phyloP scores from a whole-genome alignment of 139 green algal genomes.

The Picocystis salinarum region DNA sequence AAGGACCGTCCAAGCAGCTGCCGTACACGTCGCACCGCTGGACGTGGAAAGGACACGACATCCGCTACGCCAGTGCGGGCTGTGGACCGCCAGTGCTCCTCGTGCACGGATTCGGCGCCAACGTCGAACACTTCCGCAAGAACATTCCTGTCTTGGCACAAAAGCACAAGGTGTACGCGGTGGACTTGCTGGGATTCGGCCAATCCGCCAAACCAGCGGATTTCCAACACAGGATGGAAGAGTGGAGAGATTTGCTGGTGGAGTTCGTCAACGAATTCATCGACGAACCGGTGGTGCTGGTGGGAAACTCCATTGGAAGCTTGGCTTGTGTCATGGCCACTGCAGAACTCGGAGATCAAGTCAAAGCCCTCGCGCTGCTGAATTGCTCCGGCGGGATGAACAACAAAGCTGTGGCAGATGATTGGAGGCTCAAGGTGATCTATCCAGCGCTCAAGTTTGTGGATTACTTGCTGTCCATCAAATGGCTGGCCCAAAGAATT shows the following conservation, averaged over 20 bases:
- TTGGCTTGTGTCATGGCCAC: constrained; percentile 40
- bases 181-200: constrained; percentile 68
- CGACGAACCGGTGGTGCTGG: constrained; percentile 47
- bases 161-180: constrained; percentile 49
- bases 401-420: constrained; percentile 55
- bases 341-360: constrained; percentile 6
- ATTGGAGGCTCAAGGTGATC: constrained; percentile 61
- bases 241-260: constrained; percentile 53
- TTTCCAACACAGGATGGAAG: constrained; percentile 6
- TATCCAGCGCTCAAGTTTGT: constrained; percentile 67
- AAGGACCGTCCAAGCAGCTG: no score
- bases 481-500: constrained; percentile 30
- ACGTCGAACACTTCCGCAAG: constrained; percentile 70
- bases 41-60: constrained; percentile 16
- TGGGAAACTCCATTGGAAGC: constrained; percentile 88
- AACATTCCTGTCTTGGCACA: constrained; percentile 40
- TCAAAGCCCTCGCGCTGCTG: constrained; percentile 41
- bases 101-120: constrained; percentile 92
- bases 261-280: constrained; percentile 66
- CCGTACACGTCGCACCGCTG: no score
- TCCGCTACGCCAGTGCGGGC: constrained; percentile 39
- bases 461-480: constrained; percentile 55
- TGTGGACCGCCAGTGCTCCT: constrained; percentile 52
- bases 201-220: constrained; percentile 34
- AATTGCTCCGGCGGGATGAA: constrained; percentile 77